phyloP scores from a whole-genome alignment of 495 filamentous ascomycete genomes.

The Daldinia vernicosa region DNA sequence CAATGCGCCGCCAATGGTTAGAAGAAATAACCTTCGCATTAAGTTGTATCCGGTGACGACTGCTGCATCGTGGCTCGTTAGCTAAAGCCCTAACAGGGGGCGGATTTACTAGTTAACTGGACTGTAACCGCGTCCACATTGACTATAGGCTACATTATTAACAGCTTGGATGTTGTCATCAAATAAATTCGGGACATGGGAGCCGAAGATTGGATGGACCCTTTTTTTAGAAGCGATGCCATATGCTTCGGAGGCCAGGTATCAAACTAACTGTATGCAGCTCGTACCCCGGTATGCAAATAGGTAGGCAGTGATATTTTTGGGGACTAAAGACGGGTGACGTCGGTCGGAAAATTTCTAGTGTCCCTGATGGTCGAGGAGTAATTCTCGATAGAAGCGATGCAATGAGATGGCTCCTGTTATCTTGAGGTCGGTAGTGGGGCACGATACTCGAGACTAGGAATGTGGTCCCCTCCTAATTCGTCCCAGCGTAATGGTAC shows the following conservation, averaged over 20 bases:
- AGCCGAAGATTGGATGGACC: constrained; percentile 28
- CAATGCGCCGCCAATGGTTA: constrained; percentile 15
- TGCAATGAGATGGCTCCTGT: constrained; percentile 20
- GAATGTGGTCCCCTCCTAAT: constrained; percentile 32
- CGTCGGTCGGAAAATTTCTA: constrained; percentile 28
- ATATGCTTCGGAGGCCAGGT: constrained; percentile 25
- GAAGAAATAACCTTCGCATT: constrained; percentile 22
- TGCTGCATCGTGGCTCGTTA: constrained; percentile 19
- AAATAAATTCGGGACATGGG: constrained; percentile 17
- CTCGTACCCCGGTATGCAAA: constrained; percentile 28
- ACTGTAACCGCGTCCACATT: constrained; percentile 20
- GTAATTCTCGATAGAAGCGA: constrained; percentile 18
- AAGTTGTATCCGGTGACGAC: constrained; percentile 22
- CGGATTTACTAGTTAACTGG: constrained; percentile 14
- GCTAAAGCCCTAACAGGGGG: constrained; percentile 25
- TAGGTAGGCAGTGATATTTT: constrained; percentile 15
- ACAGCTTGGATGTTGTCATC: constrained; percentile 12
- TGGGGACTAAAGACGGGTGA: constrained; percentile 16
- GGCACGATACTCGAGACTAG: constrained; percentile 37
- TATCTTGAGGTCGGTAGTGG: constrained; percentile 38
- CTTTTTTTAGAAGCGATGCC: constrained; percentile 14
- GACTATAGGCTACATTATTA: not conserved
- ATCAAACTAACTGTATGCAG: constrained; percentile 29
- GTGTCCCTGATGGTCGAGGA: constrained; percentile 17
- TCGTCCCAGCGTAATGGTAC: constrained; percentile 44